phyloP scores from a whole-genome alignment of 495 filamentous ascomycete species.

The Daldinia decipiens region DNA sequence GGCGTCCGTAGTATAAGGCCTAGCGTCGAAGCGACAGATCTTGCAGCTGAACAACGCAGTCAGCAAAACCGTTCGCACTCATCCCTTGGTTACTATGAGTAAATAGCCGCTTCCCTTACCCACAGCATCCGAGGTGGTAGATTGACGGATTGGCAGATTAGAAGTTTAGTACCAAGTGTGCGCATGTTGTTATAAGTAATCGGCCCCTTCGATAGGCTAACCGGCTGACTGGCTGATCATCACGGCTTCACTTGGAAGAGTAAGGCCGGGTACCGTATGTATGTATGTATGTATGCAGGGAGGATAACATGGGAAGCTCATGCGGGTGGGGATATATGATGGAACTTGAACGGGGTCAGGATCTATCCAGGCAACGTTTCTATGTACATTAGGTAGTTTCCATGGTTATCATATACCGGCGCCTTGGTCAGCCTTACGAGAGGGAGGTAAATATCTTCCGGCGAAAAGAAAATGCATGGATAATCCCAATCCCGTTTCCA shows the following conservation, averaged over 20 bases:
- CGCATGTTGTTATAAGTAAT: constrained; percentile 17
- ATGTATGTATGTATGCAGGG: constrained; percentile 13
- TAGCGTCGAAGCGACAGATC: constrained; percentile 39
- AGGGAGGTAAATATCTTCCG: constrained; percentile 22
- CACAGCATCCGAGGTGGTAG: constrained; percentile 27
- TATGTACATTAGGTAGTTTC: constrained; percentile 1
- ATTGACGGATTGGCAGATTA: not conserved
- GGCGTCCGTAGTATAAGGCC: constrained; percentile 24
- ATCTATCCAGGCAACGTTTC: constrained; percentile 19
- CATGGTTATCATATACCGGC: constrained; percentile 38
- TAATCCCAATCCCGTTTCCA: constrained; percentile 27
- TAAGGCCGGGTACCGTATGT: constrained; percentile 27
- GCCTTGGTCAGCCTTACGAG: constrained; percentile 44
- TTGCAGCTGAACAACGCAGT: constrained; percentile 39
- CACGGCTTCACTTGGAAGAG: constrained; percentile 18
- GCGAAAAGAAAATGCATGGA: constrained; percentile 3
- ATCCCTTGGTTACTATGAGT: constrained; percentile 30
- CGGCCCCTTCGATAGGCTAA: constrained; percentile 17
- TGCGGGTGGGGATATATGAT: constrained; percentile 37
- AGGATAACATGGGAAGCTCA: constrained; percentile 12
- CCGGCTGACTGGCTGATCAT: not conserved
- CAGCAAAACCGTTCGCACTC: constrained; percentile 33
- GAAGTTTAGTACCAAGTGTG: constrained; percentile 8
- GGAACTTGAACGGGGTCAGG: constrained; percentile 22
- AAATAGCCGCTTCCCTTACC: constrained; percentile 44